Evolutionary conservation across 1,284 basidiomycete species (phyloP), one percentile per base, ranked within the genome.

Genomic region (Moesziomyces sp.): DNA sequence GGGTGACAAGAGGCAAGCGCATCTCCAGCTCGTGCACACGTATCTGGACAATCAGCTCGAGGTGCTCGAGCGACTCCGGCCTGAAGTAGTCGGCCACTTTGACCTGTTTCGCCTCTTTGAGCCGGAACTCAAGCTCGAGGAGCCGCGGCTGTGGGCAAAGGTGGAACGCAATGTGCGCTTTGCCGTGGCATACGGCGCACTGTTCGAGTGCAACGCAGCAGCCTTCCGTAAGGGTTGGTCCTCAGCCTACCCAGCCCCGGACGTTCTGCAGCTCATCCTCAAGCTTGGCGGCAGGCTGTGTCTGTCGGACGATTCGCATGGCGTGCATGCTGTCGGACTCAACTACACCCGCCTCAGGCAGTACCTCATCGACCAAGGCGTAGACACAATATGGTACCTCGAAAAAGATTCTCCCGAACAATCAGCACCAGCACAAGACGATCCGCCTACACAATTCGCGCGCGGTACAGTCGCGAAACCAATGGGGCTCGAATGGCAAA

Each of bases 251-350:
- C 97, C 96, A 0, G 92, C 88, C 3, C 83, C 85, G 54, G 93
- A 96, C 62, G 87, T 97, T 13, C 30, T 77, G 35, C 75, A 95
- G 92, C 83, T 92, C 18, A 92, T 98, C 63, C 77, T 89, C 14
- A 79, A 86, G 19, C 83, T 87, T 40, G 88, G 88, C 7, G 96
- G 96, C 0, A 88, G 89, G 23, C 88, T 98, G 62, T 90, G 91
- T 21, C 87, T 98, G 19, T 98, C 95, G 2, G 96, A 99, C 84
- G 96, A 99, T 85, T 96, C 94, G 59, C 96, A 99, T 80, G 94
- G 94, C 0, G 91, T 93, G 1, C 88, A 90, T 42, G 90, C 90
- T 18, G 94, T 99, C 46, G 96, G 93, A 0, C 86, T 94, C 55
- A 94, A 97, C 84, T 99, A 97, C 79, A 76, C 86, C 55, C 87